Evolutionary conservation across 1,284 basidiomycete genomes (phyloP).

Genomic region (Ganoderma multipileum): DNA sequence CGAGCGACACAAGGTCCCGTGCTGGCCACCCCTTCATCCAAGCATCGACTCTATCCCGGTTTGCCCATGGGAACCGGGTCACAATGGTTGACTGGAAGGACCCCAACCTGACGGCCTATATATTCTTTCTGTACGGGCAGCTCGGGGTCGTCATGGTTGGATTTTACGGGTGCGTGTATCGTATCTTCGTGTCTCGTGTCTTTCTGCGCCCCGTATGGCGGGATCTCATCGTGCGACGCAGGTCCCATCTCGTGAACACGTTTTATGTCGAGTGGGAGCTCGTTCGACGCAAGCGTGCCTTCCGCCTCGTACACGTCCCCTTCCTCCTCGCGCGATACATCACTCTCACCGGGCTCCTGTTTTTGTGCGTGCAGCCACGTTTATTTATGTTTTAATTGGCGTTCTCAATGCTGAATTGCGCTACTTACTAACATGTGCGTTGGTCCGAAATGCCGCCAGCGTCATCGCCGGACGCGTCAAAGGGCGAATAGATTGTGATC

Average conservation of each 20-base stretch:
- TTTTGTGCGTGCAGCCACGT: constrained; percentile 17
- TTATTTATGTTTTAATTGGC: neutral
- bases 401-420: no score
- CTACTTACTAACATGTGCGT: no score
- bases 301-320: constrained; percentile 19
- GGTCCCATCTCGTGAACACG: constrained; percentile 19
- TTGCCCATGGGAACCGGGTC: neutral
- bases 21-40: neutral
- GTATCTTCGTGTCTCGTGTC: no score
- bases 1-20: neutral
- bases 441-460: neutral
- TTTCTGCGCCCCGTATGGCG: no score
- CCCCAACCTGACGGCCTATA: constrained; percentile 15
- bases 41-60: neutral
- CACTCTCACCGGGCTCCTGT: constrained; percentile 20
- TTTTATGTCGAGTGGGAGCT: constrained; percentile 24
- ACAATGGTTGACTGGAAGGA: constrained; percentile 21
- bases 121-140: constrained; percentile 23
- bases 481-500: constrained; percentile 16
- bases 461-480: constrained; percentile 13
- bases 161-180: constrained; percentile 28
- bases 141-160: constrained; percentile 23
- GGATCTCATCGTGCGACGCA: neutral
- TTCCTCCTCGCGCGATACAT: constrained; percentile 27
- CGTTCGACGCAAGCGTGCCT: constrained; percentile 17